A percentile compares a stretch with the other conserved stretches of the same genome.
Conservation (phyloP, 148 eudicot species). For the Rhododendron ferrugineum region DNA sequence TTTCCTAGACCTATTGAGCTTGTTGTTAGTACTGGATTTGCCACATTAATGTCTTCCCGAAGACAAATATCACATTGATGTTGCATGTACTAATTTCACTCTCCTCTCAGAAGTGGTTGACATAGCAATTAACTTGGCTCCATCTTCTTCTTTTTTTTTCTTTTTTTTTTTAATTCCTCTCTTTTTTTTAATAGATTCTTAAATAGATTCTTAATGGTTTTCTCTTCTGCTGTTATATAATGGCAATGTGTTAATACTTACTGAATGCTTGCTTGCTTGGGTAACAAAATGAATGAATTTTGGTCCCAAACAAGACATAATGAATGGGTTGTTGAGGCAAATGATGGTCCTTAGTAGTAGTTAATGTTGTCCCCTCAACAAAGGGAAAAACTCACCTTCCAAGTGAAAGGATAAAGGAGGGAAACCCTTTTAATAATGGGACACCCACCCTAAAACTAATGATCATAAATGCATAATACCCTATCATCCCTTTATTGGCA, state of each 20-base stretch:
- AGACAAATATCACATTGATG: no score
- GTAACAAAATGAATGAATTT: background rate
- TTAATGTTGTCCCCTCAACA: background rate
- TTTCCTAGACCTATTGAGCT: no score
- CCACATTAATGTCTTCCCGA: no score
- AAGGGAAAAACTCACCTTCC: slow-evolving; percentile 2
- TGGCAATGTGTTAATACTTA: background rate
- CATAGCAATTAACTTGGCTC: background rate
- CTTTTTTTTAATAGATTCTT: background rate
- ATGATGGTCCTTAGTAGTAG: slow-evolving; percentile 3
- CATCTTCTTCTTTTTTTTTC: no score
- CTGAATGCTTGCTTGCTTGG: background rate
- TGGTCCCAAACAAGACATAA: background rate
- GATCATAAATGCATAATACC: background rate
- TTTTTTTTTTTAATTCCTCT: background rate
- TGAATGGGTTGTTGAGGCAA: slow-evolving; percentile 7
- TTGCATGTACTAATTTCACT: no score
- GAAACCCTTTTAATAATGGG: background rate
- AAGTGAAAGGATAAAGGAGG: background rate
- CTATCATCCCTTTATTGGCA: background rate
- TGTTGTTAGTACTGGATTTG: no score
- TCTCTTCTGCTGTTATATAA: background rate
- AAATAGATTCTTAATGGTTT: background rate
- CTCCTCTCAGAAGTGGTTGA: no score
- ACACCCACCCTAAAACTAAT: slow-evolving; percentile 5